phyloP scores from a whole-genome alignment of 176 grass and related monocot genomes.

The Neostapfia colusana region DNA sequence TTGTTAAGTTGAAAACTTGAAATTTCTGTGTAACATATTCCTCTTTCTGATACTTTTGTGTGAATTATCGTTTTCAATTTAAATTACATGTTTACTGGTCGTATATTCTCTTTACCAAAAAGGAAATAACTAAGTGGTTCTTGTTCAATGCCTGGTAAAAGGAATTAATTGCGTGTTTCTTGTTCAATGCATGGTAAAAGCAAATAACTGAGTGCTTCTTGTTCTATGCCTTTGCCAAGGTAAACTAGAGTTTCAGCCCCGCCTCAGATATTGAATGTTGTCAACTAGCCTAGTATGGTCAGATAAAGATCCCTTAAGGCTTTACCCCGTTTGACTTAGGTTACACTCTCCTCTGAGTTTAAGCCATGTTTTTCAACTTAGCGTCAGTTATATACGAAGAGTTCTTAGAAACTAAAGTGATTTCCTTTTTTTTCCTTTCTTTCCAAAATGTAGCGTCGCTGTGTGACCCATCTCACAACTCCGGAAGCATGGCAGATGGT shows the following conservation, averaged over 20 bases:
- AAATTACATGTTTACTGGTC: neutral
- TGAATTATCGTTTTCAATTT: neutral
- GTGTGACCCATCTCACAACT: neutral
- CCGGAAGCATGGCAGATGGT: constrained; percentile 28
- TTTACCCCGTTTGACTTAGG: neutral
- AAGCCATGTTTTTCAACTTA: neutral
- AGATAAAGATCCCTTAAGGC: neutral
- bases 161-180: no score
- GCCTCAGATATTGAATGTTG: neutral
- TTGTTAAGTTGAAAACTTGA: neutral
- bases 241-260: neutral
- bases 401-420: neutral
- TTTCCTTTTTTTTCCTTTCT: neutral
- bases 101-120: neutral
- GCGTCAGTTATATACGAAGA: neutral
- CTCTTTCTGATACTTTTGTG: neutral
- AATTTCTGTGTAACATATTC: neutral
- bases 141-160: neutral
- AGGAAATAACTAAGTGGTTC: neutral
- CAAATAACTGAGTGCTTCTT: no score
- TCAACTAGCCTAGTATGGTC: neutral
- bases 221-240: neutral
- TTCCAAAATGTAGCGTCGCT: neutral
- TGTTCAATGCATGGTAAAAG: neutral
- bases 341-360: neutral